A percentile compares a stretch with the other conserved stretches of the same genome.
These are phyloP conservation scores for Yarrowia sp. DNA, from an alignment of 805 yeast genomes.

Conservation along the genomic window DNA sequence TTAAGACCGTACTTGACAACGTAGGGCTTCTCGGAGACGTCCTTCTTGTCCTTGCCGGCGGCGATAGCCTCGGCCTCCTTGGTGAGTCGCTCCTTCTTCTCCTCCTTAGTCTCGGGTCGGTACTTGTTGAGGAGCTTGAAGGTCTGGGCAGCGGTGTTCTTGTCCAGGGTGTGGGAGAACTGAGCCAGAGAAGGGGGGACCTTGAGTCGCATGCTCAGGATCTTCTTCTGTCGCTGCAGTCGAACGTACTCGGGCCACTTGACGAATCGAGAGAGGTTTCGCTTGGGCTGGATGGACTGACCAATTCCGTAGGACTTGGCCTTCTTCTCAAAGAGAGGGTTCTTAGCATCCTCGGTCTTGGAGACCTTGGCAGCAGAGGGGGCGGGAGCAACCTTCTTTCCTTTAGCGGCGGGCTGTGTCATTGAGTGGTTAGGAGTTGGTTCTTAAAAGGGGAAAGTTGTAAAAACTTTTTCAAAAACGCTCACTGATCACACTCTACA, in stretches of 20 bases:
- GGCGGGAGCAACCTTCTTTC: constrained; percentile 92
- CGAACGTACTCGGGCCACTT: constrained; percentile 99
- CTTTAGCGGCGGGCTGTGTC: constrained; percentile 53
- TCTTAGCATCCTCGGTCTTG: constrained; percentile 53
- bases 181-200: constrained; percentile 99
- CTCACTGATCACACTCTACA: constrained; percentile 47
- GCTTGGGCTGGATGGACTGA: constrained; percentile 93
- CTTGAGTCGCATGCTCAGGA: constrained; percentile 92
- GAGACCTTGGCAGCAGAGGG: constrained; percentile 80
- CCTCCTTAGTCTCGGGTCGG: constrained; percentile 97
- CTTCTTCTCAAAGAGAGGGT: constrained; percentile 87
- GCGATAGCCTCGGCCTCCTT: constrained; percentile 99
- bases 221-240: constrained; percentile 98
- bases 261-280: constrained; percentile 95
- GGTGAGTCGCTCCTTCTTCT: constrained; percentile 98
- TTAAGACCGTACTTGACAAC: constrained; percentile 98
- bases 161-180: constrained; percentile 95
- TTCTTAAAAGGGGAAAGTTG: constrained; percentile 4
- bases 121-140: constrained; percentile 98
- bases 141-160: constrained; percentile 97
- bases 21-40: constrained; percentile 95
- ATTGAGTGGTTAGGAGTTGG: constrained; percentile 45
- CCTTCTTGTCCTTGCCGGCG: constrained; percentile 96
- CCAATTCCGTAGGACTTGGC: constrained; percentile 97
- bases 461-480: constrained; percentile 4